Evolutionary conservation across 768 basidiomycete genomes (phyloP).

Genomic region (Pleurotus cornucopiae): DNA sequence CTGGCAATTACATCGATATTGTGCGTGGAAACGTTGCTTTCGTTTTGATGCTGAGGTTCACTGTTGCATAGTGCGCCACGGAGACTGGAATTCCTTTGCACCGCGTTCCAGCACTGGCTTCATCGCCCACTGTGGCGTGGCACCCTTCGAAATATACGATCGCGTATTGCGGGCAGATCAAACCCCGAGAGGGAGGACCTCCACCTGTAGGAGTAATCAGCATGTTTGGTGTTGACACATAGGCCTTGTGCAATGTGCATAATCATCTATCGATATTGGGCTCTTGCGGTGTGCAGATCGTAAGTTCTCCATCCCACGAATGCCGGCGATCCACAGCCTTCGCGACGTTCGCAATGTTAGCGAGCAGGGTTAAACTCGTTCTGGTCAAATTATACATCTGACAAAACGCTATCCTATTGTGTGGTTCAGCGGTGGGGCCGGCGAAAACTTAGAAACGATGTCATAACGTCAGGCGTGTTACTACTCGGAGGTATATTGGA

Average conservation of each 20-base stretch:
- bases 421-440: too few relatives aligned
- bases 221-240: slow-evolving; percentile 48
- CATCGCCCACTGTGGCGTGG: slow-evolving; percentile 77
- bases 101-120: slow-evolving; percentile 67
- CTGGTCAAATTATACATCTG: too few relatives aligned
- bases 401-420: too few relatives aligned
- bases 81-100: slow-evolving; percentile 74
- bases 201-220: slow-evolving; percentile 67
- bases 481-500: too few relatives aligned
- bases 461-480: too few relatives aligned
- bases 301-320: too few relatives aligned
- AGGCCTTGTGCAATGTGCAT: slow-evolving; percentile 12
- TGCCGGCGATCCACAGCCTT: too few relatives aligned
- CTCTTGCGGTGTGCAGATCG: too few relatives aligned
- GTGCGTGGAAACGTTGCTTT: slow-evolving; percentile 37
- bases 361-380: too few relatives aligned
- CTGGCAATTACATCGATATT: slow-evolving; percentile 73
- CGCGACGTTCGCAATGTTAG: too few relatives aligned
- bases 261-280: too few relatives aligned
- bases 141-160: slow-evolving; percentile 80
- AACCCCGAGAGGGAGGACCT: slow-evolving; percentile 58
- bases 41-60: not conserved
- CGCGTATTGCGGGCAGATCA: slow-evolving; percentile 79
- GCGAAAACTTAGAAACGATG: too few relatives aligned
- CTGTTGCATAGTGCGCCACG: slow-evolving; percentile 56